Evolutionary conservation across 176 grass and related monocot genomes (phyloP).

Genomic region (Guadua angustifolia): DNA sequence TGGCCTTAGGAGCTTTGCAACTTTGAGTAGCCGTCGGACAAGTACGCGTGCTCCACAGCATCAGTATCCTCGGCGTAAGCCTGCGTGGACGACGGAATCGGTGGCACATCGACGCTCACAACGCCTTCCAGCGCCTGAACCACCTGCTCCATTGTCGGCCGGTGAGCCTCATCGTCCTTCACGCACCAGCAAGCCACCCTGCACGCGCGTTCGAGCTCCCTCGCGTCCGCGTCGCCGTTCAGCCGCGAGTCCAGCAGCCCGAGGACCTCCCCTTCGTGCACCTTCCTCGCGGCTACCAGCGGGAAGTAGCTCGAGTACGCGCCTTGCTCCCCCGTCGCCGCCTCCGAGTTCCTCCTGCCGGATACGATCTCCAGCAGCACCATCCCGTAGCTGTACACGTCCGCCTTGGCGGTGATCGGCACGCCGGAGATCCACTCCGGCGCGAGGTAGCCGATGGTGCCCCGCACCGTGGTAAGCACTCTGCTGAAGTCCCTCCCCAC

Average conservation of each 20-base stretch:
- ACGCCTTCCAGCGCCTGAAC: slow-evolving; percentile 51
- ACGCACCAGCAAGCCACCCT: slow-evolving; percentile 64
- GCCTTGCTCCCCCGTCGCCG: background rate
- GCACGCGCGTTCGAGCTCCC: slow-evolving; percentile 50
- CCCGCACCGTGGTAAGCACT: slow-evolving; percentile 45
- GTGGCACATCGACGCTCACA: slow-evolving; percentile 38
- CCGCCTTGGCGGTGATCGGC: slow-evolving; percentile 44
- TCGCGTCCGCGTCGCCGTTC: slow-evolving; percentile 27
- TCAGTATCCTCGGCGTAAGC: background rate
- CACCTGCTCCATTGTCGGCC: slow-evolving; percentile 52
- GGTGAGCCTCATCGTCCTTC: background rate
- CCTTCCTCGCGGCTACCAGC: slow-evolving; percentile 30
- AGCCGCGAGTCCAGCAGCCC: slow-evolving; percentile 46
- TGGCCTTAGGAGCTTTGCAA: background rate
- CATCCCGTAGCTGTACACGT: slow-evolving; percentile 59
- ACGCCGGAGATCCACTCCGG: slow-evolving; percentile 52
- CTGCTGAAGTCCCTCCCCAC: slow-evolving; percentile 44
- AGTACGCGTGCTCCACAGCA: background rate
- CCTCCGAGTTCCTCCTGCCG: slow-evolving; percentile 29
- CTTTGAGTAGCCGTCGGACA: background rate
- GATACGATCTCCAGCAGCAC: slow-evolving; percentile 53
- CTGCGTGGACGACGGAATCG: slow-evolving; percentile 46
- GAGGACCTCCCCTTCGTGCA: slow-evolving; percentile 9
- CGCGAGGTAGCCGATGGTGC: slow-evolving; percentile 48
- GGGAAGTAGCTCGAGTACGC: slow-evolving; percentile 38